phyloP scores from a whole-genome alignment of 1,139 yeast species.

The Blastobotrys elegans region DNA sequence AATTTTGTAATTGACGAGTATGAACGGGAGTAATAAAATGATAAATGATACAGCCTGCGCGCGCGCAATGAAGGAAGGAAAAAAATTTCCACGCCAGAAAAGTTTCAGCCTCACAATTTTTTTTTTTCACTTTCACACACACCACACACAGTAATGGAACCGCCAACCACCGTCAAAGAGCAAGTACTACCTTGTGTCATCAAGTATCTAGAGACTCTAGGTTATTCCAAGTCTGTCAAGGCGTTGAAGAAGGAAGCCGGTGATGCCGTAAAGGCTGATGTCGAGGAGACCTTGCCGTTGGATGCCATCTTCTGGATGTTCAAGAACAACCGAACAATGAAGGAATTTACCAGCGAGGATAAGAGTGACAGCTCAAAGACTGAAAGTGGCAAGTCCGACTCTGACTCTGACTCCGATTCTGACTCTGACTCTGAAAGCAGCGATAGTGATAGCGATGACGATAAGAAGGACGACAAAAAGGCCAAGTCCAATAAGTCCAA shows the following conservation, averaged over 20 bases:
- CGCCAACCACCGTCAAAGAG: constrained; percentile 12
- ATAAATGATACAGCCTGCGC: background rate
- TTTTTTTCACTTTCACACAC: background rate
- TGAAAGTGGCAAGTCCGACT: constrained; percentile 23
- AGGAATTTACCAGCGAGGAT: constrained; percentile 25
- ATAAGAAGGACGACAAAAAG: background rate
- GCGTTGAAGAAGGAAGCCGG: constrained; percentile 23
- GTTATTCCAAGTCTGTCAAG: constrained; percentile 27
- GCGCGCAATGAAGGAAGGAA: background rate
- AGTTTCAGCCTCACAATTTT: background rate
- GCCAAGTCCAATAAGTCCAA: background rate
- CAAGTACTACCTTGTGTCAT: constrained; percentile 27
- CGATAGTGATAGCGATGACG: constrained; percentile 4
- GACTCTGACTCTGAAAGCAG: constrained; percentile 19
- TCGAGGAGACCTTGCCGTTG: constrained; percentile 18
- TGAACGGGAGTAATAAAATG: constrained; percentile 29
- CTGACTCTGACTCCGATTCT: constrained; percentile 14
- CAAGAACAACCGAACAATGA: constrained; percentile 24
- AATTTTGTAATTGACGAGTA: constrained; percentile 32
- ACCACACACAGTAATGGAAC: constrained; percentile 2
- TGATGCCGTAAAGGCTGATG: constrained; percentile 10
- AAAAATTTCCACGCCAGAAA: background rate
- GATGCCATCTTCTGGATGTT: constrained; percentile 26
- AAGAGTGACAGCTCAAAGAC: constrained; percentile 20
- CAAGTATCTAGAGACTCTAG: constrained; percentile 24